Evolutionary conservation across 768 basidiomycete species (phyloP), one percentile per base, ranked within the genome.

Genomic region (Suillus brevipes): DNA sequence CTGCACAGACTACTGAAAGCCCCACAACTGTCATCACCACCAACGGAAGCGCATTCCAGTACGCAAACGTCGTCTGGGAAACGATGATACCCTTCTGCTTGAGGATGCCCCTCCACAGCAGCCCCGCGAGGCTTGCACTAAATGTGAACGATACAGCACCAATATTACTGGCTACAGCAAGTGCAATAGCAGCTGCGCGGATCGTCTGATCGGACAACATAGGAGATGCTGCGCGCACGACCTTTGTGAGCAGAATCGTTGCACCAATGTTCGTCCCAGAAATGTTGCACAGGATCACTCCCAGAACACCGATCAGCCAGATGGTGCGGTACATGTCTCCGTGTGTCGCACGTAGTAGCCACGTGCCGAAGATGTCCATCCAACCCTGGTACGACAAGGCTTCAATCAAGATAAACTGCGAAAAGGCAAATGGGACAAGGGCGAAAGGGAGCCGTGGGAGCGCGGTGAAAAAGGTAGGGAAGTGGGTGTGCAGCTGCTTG

Each of bases 391-490:
- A 83, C 14, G 87, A 82, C 7, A 99, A 83, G 0, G 84, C 91
- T 72, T 96, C 91, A 64, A 97, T 93, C 64, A 99, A 86, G 68
- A 98, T 94, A 79, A 99, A 98, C 77, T 96, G 94, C 1, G 91
- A 89, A 73, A 98, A 95, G 0, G 95, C 92, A 72, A 99, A 99
- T 0, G 94, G 94, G 18, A 97, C 80, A 8, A 97, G 86, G 14
- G 87, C 83, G 65, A 95, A 87, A 0, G 95, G 96, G 0, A 96
- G 81, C 23, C 89, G 85, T 0, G 86, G 83, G 25, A 89, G 78
- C 25, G 87, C 85, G 12, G 84, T 85, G 73, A 84, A 81, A 66
- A 90, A 81, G 1, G 91, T 95, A 0, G 94, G 94, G 74, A 93
- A 92, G 52, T 81, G 80, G 25, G 23, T 64, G 65, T 40, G 78